Conservation (phyloP, 2,329 filamentous ascomycete genomes). For the Colletotrichum sublineola region DNA sequence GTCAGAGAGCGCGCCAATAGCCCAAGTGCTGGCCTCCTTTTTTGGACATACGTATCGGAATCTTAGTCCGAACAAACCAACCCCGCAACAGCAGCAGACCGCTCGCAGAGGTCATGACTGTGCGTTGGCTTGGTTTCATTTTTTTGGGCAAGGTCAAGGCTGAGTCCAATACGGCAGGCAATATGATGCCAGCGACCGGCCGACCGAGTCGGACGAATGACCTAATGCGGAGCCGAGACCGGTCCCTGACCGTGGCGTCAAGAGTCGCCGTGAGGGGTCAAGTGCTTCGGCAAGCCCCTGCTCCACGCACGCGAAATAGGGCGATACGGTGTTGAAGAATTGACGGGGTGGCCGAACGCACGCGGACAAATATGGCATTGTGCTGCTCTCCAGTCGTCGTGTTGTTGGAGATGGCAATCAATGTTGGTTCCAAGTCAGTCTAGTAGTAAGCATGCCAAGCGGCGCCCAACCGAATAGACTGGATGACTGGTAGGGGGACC, state of each 20-base stretch:
- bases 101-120: conserved; percentile 7
- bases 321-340: not conserved
- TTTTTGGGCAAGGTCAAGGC: not conserved
- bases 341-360: not conserved
- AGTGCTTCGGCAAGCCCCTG: not conserved
- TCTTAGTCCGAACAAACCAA: not conserved
- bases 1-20: conserved; percentile 17
- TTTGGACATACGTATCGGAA: too few relatives aligned
- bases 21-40: conserved; percentile 13
- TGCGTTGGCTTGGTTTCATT: conserved; percentile 20
- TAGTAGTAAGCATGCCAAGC: conserved; percentile 21
- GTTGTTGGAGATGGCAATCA: not conserved
- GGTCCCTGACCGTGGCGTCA: conserved; percentile 6
- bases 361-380: conserved; percentile 7
- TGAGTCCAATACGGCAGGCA: not conserved
- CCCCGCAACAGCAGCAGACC: conserved; percentile 7
- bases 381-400: not conserved
- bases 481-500: conserved; percentile 15
- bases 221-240: conserved; percentile 22
- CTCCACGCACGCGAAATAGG: not conserved
- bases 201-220: conserved; percentile 31
- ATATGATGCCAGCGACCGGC: conserved; percentile 17
- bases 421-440: not conserved
- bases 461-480: not conserved
- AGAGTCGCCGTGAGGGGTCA: not conserved